Base-by-base conservation (phyloP, 495 filamentous ascomycete species). In the Penicillium maclennaniae region DNA sequence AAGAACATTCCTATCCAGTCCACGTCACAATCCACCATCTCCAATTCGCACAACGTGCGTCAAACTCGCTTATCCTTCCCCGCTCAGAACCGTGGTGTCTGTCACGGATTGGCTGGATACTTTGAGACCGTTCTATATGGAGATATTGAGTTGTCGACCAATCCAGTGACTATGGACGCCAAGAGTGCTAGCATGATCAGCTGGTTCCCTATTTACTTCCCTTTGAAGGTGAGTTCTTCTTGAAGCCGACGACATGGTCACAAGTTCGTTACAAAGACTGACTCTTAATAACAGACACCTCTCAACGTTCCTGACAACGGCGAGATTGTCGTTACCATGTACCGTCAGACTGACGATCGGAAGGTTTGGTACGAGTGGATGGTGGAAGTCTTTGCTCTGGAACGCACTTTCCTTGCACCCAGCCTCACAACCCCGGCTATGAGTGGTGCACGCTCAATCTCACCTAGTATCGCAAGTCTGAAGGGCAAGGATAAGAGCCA, bases 331-430 rank as follows among this genome's bases (percentile, higher is more conserved):
- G 83, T 96, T 12, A 91, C 84, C 60, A 96, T 99, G 80, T 97
- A 89, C 83, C 82, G 93, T 54, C 87, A 92, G 69, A 97, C 93
- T 7, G 92, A 97, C 66, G 89, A 95, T 61, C 81, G 87, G 17
- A 95, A 91, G 72, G 92, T 97, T 12, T 99, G 93, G 95, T 99
- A 99, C 68, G 92, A 99, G 68, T 99, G 93, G 93, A 78, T 93
- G 60, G 85, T 95, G 1, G 93, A 97, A 67, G 87, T 84, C 20
- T 95, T 86, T 62, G 76, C 84, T 8, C 64, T 75, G n/a, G 71
- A 76, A 49, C 67, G 56, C 15, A 53, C 47, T 25, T 23, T 48
- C 17, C 64, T 41, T 16, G 57, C 20, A 37, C 53, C 17, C 62
- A 60, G 43, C 45, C 31, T 56, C 41, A 51, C 59, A 28, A 52